Base-by-base conservation (phyloP, 2,329 filamentous ascomycete species). In the Proliferodiscus dingleyae region DNA sequence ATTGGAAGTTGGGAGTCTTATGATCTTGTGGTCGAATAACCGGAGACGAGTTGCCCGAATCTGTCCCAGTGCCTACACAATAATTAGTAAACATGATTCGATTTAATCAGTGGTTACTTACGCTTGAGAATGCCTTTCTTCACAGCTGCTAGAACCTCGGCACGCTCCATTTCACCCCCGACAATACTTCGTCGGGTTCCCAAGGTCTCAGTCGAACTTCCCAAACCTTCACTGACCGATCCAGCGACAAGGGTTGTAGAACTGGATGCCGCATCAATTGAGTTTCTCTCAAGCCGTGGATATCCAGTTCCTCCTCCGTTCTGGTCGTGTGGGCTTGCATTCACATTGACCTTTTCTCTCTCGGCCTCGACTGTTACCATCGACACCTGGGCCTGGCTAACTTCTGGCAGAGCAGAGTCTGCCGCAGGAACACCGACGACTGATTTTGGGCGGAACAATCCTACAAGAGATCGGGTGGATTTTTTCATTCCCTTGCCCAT, bases 401-500 rank as follows among this genome's bases (percentile, higher is more conserved):
- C 81, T 60, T 87, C 78, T 15, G 78, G 73, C 2, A 81, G 67
- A 22, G 78, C 74, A 5, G 75, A 71, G 56, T 95, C 89, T 3
- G 84, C 80, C 24, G 81, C 75, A 15, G 87, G 80, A 16, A 85
- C 81, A 24, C 89, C 90, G 58, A 91, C 78, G 13, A 95, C 75
- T 1, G 91, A 97, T 66, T 97, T 98, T 0, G 93, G 91, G 52
- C 93, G 78, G 71, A 98, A 98, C 6, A 98, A 74, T 21, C 93
- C 93, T 56, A 94, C 94, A 43, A 98, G 79, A 19, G 90, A 96
- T 38, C 90, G 80, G 15, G 85, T 86, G 41, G 89, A 85, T 68
- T 93, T 94, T 77, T 95, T 97, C 81, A 97, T 86, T n/a, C 91
- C 90, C 54, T 89, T 89, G 45, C 93, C 93, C 93, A 98, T 98